Base-by-base conservation (phyloP, 345 rosid genomes). In the Syzygium jambos region DNA sequence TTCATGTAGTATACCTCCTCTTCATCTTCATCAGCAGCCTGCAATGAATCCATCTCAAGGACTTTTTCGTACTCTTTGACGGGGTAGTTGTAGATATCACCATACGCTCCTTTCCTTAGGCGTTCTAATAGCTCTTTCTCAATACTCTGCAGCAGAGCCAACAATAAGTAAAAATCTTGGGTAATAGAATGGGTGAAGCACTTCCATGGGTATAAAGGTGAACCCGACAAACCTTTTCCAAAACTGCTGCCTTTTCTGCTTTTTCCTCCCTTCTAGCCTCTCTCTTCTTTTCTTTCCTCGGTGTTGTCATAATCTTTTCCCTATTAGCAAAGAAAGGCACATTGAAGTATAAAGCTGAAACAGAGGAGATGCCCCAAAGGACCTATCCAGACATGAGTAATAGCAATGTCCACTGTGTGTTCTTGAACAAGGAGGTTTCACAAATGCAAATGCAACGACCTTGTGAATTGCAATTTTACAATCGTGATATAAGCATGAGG, bases 51-150 rank as follows among this genome's bases (percentile, higher is more conserved):
- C 86, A 83, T 85, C 57, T 95, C 97, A 88, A 97, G 96, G 87
- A 93, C 59, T 85, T 94, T 86, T 51, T 90, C 88, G 73, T 88
- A 95, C 87, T 90, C 80, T 11, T 80, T 52, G 21, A 87, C 89
- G 96, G 95, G 95, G 85, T 90, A 92, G 86, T 96, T 97, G 90
- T 92, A 93, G 85, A 96, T 97, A 54, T 92, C 98, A 87, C 85
- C 89, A 88, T 95, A 95, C 82, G 95, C 93, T 63, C 98, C 98
- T 87, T 87, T 92, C 87, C 93, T 90, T 80, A 98, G 94, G 46
- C 99, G 96, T 84, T 94, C 93, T 52, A 95, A 84, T 95, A 97
- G 91, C 90, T 97, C 99, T 51, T 91, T 95, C 87, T 94, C 98
- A 87, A 96, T 95, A 84, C 91, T 91, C 99, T 97, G 95, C 89